phyloP scores from a whole-genome alignment of 1,284 basidiomycete species.

The Tilletia setariae region DNA sequence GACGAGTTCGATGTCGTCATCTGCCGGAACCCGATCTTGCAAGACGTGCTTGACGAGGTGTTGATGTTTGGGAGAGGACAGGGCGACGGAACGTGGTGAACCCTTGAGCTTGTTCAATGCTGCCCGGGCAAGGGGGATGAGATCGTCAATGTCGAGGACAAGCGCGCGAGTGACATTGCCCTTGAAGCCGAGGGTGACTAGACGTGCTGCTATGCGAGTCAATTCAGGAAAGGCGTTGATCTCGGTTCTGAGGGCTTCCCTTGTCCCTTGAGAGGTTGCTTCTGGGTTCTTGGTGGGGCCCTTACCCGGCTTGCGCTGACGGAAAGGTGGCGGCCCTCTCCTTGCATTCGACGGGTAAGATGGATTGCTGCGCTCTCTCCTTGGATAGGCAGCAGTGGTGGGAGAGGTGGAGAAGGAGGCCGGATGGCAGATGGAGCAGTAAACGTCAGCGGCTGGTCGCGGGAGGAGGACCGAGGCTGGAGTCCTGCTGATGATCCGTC shows the following conservation, averaged over 20 bases:
- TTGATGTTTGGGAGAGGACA: no score
- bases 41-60: no score
- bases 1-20: background rate
- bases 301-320: background rate
- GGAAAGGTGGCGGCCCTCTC: no score
- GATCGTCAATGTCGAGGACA: no score
- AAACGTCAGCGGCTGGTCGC: no score
- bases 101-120: no score
- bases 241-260: background rate
- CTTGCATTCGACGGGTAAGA: background rate
- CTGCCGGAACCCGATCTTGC: no score
- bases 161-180: background rate
- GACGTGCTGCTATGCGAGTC: background rate
- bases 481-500: no score
- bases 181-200: conserved; percentile 11
- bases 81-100: no score
- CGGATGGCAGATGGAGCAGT: no score
- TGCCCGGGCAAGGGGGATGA: no score
- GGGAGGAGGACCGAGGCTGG: no score
- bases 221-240: background rate
- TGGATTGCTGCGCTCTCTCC: background rate
- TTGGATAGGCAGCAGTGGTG: background rate
- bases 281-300: background rate
- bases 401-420: background rate
- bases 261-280: background rate